phyloP scores from a whole-genome alignment of 2,329 filamentous ascomycete species.

The Sphaceloma murrayae region DNA sequence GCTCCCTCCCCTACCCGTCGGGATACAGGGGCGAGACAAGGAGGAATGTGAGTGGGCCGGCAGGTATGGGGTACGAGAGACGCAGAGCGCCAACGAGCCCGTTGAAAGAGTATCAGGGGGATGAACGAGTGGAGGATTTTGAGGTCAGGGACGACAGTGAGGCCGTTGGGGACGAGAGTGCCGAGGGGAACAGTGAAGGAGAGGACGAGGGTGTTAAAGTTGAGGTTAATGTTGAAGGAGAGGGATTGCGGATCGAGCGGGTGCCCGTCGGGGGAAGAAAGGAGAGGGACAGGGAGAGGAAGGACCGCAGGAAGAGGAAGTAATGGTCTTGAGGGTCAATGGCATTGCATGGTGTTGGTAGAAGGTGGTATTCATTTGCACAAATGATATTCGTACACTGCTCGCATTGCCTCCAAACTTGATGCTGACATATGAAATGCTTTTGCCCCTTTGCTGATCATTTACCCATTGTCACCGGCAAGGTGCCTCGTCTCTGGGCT shows the following conservation, averaged over 20 bases:
- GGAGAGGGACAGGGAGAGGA: conserved; percentile 16
- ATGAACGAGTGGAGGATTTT: neutral
- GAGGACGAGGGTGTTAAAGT: conserved; percentile 18
- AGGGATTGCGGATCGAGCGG: conserved; percentile 15
- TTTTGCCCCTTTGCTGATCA: too few relatives aligned
- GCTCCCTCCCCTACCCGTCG: conserved; percentile 19
- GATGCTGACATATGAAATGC: too few relatives aligned
- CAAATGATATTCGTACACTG: conserved; percentile 13
- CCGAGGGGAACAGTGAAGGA: conserved; percentile 10
- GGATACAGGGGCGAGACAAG: conserved; percentile 25
- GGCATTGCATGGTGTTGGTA: conserved; percentile 1
- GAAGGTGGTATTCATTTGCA: conserved; percentile 4
- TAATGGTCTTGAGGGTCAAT: neutral
- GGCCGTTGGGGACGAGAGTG: neutral
- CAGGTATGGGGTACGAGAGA: conserved; percentile 29
- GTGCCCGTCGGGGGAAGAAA: conserved; percentile 17
- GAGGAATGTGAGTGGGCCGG: conserved; percentile 28
- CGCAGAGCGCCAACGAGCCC: conserved; percentile 22
- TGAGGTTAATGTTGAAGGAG: conserved; percentile 3
- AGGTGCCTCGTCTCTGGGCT: too few relatives aligned
- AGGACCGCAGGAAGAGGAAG: conserved; percentile 13
- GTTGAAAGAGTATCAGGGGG: conserved; percentile 1
- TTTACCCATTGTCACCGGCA: too few relatives aligned
- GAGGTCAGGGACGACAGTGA: neutral
- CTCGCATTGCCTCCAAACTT: conserved; percentile 4